A percentile compares a stretch with the other conserved stretches of the same genome.
Evolutionary conservation across 2,329 filamentous ascomycete species (phyloP).

Genomic region (Trichoderma aggressivum): DNA sequence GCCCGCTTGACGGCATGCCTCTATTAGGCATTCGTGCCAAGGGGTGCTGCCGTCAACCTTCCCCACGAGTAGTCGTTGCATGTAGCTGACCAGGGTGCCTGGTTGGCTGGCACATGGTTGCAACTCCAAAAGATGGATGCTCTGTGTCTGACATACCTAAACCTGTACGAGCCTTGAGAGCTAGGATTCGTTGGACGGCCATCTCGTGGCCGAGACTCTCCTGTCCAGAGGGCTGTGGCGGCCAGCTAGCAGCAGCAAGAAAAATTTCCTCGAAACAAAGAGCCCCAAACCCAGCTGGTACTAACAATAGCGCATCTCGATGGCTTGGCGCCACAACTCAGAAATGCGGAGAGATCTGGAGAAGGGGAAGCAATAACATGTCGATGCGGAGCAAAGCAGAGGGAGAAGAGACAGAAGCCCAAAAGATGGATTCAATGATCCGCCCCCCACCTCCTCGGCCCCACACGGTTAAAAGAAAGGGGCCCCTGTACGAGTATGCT

Average conservation of each 20-base stretch:
- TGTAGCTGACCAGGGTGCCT: neutral
- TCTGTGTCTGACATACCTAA: neutral
- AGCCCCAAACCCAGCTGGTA: neutral
- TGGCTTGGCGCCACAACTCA: neutral
- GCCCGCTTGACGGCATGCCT: neutral
- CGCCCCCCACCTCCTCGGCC: neutral
- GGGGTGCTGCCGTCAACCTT: neutral
- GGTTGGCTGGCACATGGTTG: neutral
- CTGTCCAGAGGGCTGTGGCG: neutral
- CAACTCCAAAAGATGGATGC: neutral
- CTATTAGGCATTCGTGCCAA: neutral
- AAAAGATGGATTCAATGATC: neutral
- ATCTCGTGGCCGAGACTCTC: neutral
- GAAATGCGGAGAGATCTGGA: constrained; percentile 19
- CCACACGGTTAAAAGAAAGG: constrained; percentile 2
- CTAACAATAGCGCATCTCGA: neutral
- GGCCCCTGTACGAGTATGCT: neutral
- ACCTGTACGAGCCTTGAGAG: neutral
- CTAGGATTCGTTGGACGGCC: neutral
- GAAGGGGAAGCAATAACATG: neutral
- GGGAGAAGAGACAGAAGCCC: neutral
- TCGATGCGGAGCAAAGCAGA: neutral
- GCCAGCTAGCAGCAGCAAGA: neutral
- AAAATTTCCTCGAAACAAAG: constrained; percentile 5
- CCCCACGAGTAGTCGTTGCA: neutral